Evolutionary conservation across 129 eudicot species (phyloP).

Genomic region (Silybum marianum): DNA sequence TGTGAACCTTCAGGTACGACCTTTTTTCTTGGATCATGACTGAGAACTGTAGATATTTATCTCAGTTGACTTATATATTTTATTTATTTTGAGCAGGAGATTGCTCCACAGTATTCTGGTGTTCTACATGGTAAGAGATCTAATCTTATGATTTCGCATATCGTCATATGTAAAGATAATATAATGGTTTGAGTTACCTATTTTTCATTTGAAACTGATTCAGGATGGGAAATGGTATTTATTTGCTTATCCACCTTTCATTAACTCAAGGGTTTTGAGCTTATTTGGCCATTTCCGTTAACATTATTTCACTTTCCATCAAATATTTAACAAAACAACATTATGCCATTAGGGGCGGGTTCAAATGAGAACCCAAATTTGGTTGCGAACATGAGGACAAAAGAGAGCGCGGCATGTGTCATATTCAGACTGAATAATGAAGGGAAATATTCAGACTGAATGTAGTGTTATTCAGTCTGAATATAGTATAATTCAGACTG

Average conservation of each 20-base stretch:
- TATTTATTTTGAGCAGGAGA: conserved; percentile 58
- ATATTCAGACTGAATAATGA: too few species aligned
- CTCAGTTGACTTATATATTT: conserved; percentile 9
- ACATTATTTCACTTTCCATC: not conserved
- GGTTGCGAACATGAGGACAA: too few species aligned
- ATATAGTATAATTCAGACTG: too few species aligned
- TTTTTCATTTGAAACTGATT: not conserved
- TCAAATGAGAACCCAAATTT: too few species aligned
- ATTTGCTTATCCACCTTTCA: too few species aligned
- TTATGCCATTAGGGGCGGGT: too few species aligned
- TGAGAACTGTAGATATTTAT: not conserved
- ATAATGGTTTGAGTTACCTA: not conserved
- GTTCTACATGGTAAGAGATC: conserved; percentile 71
- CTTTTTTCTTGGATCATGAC: conserved; percentile 5
- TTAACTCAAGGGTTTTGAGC: not conserved
- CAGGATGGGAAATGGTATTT: not conserved
- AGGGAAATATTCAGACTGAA: too few species aligned
- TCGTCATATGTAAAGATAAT: not conserved
- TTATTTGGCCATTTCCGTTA: not conserved
- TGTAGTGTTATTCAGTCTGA: too few species aligned
- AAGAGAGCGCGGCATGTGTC: too few species aligned
- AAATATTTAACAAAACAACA: not conserved
- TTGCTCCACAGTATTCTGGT: conserved; percentile 94
- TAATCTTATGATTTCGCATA: conserved; percentile 12
- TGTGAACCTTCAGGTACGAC: conserved; percentile 87